A percentile compares a stretch with the other conserved stretches of the same genome.
Evolutionary conservation across 2,329 filamentous ascomycete genomes (phyloP).

Genomic region (Penicillium sp.): DNA sequence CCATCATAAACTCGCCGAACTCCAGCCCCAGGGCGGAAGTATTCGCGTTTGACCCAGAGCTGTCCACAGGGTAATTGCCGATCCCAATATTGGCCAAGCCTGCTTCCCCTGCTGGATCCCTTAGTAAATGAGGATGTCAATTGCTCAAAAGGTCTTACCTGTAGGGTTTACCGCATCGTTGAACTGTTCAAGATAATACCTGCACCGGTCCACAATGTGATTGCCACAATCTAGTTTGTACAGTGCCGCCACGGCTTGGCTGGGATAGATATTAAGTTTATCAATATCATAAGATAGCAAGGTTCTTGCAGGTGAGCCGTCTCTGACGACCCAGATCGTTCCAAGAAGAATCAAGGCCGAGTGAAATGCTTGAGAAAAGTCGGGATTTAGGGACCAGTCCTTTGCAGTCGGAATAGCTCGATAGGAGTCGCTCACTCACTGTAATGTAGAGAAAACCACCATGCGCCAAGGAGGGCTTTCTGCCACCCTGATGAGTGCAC

Average conservation of each 20-base stretch:
- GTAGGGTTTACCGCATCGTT: neutral
- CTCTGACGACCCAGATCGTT: neutral
- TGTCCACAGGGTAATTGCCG: neutral
- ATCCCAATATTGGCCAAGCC: neutral
- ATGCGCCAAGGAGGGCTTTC: conserved; percentile 28
- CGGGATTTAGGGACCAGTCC: neutral
- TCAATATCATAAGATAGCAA: neutral
- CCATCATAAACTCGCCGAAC: neutral
- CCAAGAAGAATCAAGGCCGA: neutral
- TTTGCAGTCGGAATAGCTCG: neutral
- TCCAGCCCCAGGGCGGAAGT: neutral
- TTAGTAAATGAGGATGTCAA: neutral
- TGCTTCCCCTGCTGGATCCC: neutral
- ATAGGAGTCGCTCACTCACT: conserved; percentile 21
- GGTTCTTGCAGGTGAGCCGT: neutral
- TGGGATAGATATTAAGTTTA: neutral
- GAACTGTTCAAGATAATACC: neutral
- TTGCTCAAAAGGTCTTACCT: neutral
- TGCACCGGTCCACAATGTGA: neutral
- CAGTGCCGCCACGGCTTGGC: neutral
- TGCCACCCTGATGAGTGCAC: conserved; percentile 18
- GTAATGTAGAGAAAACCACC: conserved; percentile 38
- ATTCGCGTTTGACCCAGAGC: neutral
- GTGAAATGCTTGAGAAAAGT: neutral
- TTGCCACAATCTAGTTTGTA: neutral